Base-by-base conservation (phyloP, 441 rosid genomes). In the Croton laevigatus region DNA sequence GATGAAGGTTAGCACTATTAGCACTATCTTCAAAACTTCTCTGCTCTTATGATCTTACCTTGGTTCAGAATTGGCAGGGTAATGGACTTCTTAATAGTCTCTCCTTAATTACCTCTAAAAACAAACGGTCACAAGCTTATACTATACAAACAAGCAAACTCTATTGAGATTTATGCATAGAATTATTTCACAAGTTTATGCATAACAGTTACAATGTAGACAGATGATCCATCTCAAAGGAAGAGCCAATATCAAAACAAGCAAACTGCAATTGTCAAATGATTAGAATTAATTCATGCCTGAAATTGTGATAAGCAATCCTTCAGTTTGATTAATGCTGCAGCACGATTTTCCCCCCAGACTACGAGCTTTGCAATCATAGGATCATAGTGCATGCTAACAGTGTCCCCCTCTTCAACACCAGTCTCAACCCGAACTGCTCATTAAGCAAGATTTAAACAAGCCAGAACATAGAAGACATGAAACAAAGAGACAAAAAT, bases 381-480 rank as follows among this genome's bases (percentile, higher is more conserved):
- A 60, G 99, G 99, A 86, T 94, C 99, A 77, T 94, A 94, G 76
- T 94, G 98, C 99, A 92, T 89, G 90, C 93, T 92, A 70, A 94
- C 94, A 76, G 81, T 80, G 77, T 94, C 96, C 75, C 99, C 97
- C 83, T 91, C 91, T 81, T 86, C 87, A 70, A 94, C 97, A 72
- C 98, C 99, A 80, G 98, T 94, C 84, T 92, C 98, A 61, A 94
- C 94, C 72, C 96, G 85, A 73, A 94, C 97, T 90, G 87, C 66
- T 32, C 67, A 70, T 73, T 16, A 49, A 49, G 65, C 67, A 7
- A 51, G 20, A 70, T 55, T 68, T 68, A 70, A 63, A 76, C 67
- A 71, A 77, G 71, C 53, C 59, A 72, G 57, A 69, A 37, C 32
- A 65, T 32, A 62, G 37, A 73, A 20, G n/a, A 76, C 17, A 51